Evolutionary conservation across 1,284 basidiomycete species (phyloP).

Genomic region (Ganoderma sp.): DNA sequence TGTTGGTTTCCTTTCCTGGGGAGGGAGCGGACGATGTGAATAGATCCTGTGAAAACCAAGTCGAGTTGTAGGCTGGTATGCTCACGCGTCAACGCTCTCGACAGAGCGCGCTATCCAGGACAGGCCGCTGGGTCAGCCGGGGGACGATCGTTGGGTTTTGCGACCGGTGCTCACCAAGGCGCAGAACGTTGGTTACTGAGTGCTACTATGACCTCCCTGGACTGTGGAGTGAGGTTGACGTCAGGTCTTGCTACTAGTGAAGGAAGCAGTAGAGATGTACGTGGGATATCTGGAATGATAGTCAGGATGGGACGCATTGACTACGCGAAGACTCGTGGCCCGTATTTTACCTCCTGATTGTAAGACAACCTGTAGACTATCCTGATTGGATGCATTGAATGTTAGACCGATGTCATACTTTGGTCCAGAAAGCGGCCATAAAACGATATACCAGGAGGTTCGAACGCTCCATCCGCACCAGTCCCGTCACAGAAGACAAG

Average conservation of each 20-base stretch:
- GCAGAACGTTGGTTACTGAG: constrained; percentile 1
- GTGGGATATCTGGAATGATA: neutral
- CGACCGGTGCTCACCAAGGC: neutral
- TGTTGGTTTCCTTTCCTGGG: neutral
- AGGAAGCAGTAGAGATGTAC: neutral
- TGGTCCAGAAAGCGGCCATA: neutral
- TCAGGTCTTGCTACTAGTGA: neutral
- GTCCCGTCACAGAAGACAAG: neutral
- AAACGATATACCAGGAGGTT: neutral
- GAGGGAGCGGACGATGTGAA: neutral
- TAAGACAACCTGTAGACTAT: neutral
- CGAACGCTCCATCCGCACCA: neutral
- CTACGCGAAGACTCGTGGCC: too few relatives aligned
- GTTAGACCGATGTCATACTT: neutral
- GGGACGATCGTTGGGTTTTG: neutral
- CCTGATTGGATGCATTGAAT: neutral
- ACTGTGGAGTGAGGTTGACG: neutral
- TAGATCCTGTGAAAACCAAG: neutral
- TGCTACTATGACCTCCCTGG: neutral
- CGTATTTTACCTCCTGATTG: neutral
- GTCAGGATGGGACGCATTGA: neutral
- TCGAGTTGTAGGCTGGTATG: neutral
- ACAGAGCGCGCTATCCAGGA: neutral
- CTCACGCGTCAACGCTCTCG: neutral
- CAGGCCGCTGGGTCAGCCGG: neutral